Evolutionary conservation across 1,284 basidiomycete genomes (phyloP).

Genomic region (Tetrapyrgos nigripes): DNA sequence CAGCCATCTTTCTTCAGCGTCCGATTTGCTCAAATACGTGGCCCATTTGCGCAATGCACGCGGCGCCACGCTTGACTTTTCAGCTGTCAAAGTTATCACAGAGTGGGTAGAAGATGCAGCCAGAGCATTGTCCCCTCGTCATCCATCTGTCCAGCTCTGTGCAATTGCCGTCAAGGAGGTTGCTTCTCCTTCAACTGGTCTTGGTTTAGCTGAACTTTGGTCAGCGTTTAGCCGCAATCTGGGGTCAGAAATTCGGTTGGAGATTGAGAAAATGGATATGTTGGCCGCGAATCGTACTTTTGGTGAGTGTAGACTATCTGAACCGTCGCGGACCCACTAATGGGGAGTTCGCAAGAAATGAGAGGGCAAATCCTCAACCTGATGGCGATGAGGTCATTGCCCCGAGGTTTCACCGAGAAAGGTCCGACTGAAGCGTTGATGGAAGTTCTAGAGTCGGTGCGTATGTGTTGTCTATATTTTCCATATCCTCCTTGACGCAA

Average conservation of each 20-base stretch:
- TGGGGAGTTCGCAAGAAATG: constrained; percentile 30
- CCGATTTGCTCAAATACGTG: constrained; percentile 43
- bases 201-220: constrained; percentile 65
- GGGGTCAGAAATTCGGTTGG: constrained; percentile 15
- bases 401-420: constrained; percentile 21
- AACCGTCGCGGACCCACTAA: not conserved
- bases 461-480: not conserved
- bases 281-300: not conserved
- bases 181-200: constrained; percentile 59
- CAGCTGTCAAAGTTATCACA: constrained; percentile 48
- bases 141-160: constrained; percentile 36
- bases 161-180: constrained; percentile 42
- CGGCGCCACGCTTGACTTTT: constrained; percentile 50
- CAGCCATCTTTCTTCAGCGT: constrained; percentile 4
- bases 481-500: not conserved
- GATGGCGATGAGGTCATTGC: constrained; percentile 46
- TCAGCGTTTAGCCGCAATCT: constrained; percentile 42
- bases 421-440: constrained; percentile 12
- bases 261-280: constrained; percentile 12
- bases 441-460: constrained; percentile 14
- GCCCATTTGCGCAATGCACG: constrained; percentile 39
- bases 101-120: constrained; percentile 49
- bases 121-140: constrained; percentile 36
- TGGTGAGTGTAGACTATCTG: not conserved
- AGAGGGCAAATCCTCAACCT: constrained; percentile 46